A percentile compares a stretch with the other conserved stretches of the same genome.
phyloP scores from a whole-genome alignment of 1,284 basidiomycete species.

The Heliocybe sulcata region DNA sequence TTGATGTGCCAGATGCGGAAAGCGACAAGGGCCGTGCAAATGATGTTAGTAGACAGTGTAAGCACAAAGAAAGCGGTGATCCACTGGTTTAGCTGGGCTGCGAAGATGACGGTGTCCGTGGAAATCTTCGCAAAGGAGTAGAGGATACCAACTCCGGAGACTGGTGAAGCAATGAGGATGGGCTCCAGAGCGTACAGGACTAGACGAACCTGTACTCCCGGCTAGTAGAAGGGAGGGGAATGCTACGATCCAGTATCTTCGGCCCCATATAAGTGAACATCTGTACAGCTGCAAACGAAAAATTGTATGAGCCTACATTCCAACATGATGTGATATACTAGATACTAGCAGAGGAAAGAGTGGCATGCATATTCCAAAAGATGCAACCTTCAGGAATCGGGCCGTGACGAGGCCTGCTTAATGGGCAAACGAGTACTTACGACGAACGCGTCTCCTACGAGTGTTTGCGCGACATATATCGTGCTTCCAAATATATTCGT shows the following conservation, averaged over 20 bases:
- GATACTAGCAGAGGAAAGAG: too few relatives aligned
- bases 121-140: conserved; percentile 10
- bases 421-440: conserved; percentile 3
- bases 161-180: neutral
- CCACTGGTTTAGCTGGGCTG: conserved; percentile 20
- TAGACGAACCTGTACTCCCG: conserved; percentile 1
- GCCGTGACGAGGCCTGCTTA: too few relatives aligned
- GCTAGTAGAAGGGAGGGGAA: conserved; percentile 13
- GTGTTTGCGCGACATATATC: conserved; percentile 11
- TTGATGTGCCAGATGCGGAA: conserved; percentile 28
- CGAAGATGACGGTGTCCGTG: conserved; percentile 17
- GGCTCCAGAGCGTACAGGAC: neutral
- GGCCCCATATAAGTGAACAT: conserved; percentile 5
- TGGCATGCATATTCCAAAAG: too few relatives aligned
- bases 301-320: too few relatives aligned
- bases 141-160: conserved; percentile 9
- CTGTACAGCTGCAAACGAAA: conserved; percentile 3
- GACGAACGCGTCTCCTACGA: conserved; percentile 9
- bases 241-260: conserved; percentile 7
- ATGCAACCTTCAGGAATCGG: too few relatives aligned
- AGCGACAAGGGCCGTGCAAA: conserved; percentile 30
- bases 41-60: conserved; percentile 27
- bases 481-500: conserved; percentile 10
- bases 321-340: too few relatives aligned
- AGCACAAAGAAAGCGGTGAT: conserved; percentile 27